Base-by-base conservation (phyloP, 805 yeast genomes). In the Kodamaea laetipori region DNA sequence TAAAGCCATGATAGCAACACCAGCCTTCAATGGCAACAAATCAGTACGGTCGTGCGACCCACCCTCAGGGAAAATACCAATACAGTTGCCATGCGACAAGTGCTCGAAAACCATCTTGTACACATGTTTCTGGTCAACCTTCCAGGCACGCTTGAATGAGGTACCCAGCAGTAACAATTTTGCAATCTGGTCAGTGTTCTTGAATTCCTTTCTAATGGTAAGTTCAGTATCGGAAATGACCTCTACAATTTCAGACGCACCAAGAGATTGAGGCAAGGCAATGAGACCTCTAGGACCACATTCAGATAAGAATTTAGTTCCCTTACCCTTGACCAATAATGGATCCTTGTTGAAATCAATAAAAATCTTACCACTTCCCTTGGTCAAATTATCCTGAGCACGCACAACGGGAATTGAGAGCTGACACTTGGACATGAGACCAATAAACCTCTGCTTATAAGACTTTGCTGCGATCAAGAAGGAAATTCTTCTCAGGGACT, bases 41-140 rank as follows among this genome's bases (percentile, higher is more conserved):
- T 89, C 95, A 0, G 98, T 82, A 52, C 99, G 76, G 63, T 92
- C 99, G 58, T 92, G 99, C 9, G 97, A 89, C 1, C 99, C 99
- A 46, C 99, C 99, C 70, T 94, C 99, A 6, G 99, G 97, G 69
- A 90, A 94, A 35, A 94, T 87, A 8, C 98, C 98, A 26, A 94
- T 67, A 49, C 95, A 87, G 44, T 86, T 80, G 32, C 94, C 90
- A 46, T 80, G 76, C 13, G 87, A 77, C 49, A 94, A 73, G 61
- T 89, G 96, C 39, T 83, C 80, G 61, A 90, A 94, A 2, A 94
- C 98, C 50, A 77, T 75, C 43, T 85, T 78, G 64, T 89, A 94
- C 43, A 94, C 96, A 35, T 74, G 71, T 12, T 87, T 77, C 64
- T 94, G 97, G 64, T 94, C 90, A 44, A 94, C 85, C 55, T 86